Conservation (phyloP, 805 yeast species). For the Cyberlindnera japonica region DNA sequence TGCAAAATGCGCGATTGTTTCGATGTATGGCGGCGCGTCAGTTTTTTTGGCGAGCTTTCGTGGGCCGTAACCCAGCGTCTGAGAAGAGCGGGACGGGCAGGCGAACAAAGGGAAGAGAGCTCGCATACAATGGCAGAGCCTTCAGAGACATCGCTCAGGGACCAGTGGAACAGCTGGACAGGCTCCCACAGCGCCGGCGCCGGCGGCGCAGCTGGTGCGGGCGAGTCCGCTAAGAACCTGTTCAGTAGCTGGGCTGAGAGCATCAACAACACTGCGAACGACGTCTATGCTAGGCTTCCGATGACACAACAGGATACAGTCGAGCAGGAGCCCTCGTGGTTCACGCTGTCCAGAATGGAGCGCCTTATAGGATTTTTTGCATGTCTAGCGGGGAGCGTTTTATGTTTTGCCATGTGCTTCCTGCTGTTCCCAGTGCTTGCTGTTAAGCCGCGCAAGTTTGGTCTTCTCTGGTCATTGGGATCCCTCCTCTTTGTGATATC, state of each 20-base stretch:
- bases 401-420: constrained; percentile 79
- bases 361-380: constrained; percentile 72
- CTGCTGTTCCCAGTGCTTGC: constrained; percentile 87
- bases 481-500: constrained; percentile 81
- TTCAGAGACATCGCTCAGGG: constrained; percentile 30
- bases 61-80: no score
- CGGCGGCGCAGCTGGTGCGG: constrained; percentile 8
- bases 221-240: constrained; percentile 34
- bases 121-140: constrained; percentile 15
- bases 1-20: neutral
- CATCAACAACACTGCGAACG: constrained; percentile 40
- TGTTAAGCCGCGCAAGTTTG: constrained; percentile 87
- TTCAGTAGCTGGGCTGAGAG: constrained; percentile 38
- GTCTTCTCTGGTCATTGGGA: constrained; percentile 87
- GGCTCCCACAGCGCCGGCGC: constrained; percentile 23
- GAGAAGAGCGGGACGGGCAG: no score
- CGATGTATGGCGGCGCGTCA: neutral
- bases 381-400: constrained; percentile 71
- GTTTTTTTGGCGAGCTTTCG: no score
- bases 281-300: constrained; percentile 65
- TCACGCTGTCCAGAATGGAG: constrained; percentile 71
- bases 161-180: constrained; percentile 39
- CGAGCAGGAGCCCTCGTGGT: constrained; percentile 73
- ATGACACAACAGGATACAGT: constrained; percentile 49
- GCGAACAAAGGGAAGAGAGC: neutral